Evolutionary conservation across 148 eudicot species (phyloP), one percentile per base, ranked within the genome.

Genomic region (Fallopia convolvulus): DNA sequence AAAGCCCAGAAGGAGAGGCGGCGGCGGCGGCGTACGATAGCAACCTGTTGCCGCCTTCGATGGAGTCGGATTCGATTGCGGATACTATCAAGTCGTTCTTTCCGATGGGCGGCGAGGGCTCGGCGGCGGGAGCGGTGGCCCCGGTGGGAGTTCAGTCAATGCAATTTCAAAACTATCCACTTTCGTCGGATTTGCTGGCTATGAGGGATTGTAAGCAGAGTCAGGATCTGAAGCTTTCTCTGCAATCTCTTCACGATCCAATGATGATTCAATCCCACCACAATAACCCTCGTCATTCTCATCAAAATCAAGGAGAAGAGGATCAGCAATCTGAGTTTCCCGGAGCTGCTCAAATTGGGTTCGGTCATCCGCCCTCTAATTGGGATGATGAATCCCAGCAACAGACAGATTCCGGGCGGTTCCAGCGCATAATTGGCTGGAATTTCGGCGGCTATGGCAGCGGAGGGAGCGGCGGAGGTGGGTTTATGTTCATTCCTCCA

Each of bases 161-260:
- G 81, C 88, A 89, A 30, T 92, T 85, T 26, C 86, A 78, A 70
- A 85, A 72, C 79, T 91, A 86, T 77, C 82, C 81, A 15, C 30
- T 26, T 26, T 86, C 81, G 5, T 40, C 46, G 41, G 82, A 85
- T 76, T 84, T 82, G 78, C 53, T 88, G 79, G 80, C 86, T 36
- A 79, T 82, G 74, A 76, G 76, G 44, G 60, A 58, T 58, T 20
- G 30, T 21, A 70, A 36, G 13, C 70, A 74, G 75, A 66, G 83
- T 84, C 97, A 94, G 80, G 99, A 94, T 79, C 80, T 94, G 76
- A 85, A 93, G 75, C 96, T 94, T 12, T 94, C 99, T 4, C 82
- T 94, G 41, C 99, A 94, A 83, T 92, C 98, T 3, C 84, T 92
- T 53, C 92, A 92, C 79, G 95, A 94, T 81, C 95, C 94, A 55